Percentiles rank a stretch among this genome's conserved stretches.
Conservation (phyloP, 2,329 filamentous ascomycete genomes). For the Blastomyces emzantsi region DNA sequence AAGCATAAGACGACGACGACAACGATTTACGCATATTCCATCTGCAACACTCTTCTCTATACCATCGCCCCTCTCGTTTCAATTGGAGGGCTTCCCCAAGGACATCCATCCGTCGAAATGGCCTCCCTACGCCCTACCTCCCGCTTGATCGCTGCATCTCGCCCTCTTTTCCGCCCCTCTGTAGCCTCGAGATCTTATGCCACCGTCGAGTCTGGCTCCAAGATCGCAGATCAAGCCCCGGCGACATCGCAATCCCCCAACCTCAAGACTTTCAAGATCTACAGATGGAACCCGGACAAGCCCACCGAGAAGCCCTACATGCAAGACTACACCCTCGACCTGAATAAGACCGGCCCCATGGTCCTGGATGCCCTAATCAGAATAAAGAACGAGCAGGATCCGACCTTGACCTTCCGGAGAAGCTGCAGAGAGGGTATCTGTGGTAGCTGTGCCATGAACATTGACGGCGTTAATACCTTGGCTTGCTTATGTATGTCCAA, state of each 20-base stretch:
- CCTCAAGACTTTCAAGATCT: slow-evolving; percentile 96
- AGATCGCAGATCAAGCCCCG: slow-evolving; percentile 56
- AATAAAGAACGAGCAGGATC: slow-evolving; percentile 98
- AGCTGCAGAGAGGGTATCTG: slow-evolving; percentile 98
- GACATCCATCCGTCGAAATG: slow-evolving; percentile 26
- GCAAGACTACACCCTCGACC: slow-evolving; percentile 88
- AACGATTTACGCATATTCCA: not conserved
- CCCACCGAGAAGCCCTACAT: slow-evolving; percentile 89
- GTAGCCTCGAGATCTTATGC: slow-evolving; percentile 39
- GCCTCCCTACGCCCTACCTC: slow-evolving; percentile 42
- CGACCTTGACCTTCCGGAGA: slow-evolving; percentile 89
- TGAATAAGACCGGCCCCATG: slow-evolving; percentile 99
- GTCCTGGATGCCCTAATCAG: slow-evolving; percentile 91
- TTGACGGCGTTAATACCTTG: slow-evolving; percentile 95
- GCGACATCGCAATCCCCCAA: slow-evolving; percentile 48
- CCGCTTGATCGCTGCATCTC: slow-evolving; percentile 36
- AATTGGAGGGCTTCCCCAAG: not conserved
- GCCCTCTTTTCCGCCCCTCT: slow-evolving; percentile 36
- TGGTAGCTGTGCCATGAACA: slow-evolving; percentile 99
- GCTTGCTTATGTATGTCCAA: slow-evolving; percentile 81
- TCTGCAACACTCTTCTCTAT: not conserved
- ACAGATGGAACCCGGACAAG: slow-evolving; percentile 95
- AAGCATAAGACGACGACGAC: not conserved
- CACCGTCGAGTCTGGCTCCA: slow-evolving; percentile 35
- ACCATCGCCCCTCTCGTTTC: not conserved